These are phyloP conservation scores for Penicillium sp. DNA, from an alignment of 2,329 filamentous ascomycete species.

Conservation along the genomic window DNA sequence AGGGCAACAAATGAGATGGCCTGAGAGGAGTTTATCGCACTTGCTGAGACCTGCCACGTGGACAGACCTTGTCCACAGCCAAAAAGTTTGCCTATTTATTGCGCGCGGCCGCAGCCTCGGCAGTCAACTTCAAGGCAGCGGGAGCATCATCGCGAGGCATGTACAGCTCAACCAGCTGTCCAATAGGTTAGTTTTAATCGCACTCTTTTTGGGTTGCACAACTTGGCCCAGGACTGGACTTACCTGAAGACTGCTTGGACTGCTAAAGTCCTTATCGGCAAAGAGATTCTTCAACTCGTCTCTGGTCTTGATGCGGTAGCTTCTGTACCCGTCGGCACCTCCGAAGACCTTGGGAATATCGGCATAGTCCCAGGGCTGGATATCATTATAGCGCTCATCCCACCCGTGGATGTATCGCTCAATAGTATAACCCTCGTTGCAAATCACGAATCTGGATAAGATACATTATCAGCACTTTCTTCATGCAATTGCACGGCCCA, in stretches of 20 bases:
- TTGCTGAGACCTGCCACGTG: not conserved
- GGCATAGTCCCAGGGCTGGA: constrained; percentile 73
- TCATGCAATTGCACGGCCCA: not conserved
- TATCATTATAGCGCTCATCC: constrained; percentile 79
- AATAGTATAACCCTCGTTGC: constrained; percentile 88
- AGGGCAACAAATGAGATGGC: not conserved
- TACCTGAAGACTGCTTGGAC: constrained; percentile 53
- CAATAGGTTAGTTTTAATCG: constrained; percentile 29
- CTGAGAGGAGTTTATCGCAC: not conserved
- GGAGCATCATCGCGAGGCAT: constrained; percentile 82
- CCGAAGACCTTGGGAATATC: constrained; percentile 71
- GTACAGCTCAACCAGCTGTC: constrained; percentile 79
- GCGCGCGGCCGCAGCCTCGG: constrained; percentile 69
- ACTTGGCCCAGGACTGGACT: constrained; percentile 14
- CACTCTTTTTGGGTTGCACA: not conserved
- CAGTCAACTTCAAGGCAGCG: constrained; percentile 68
- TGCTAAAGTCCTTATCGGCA: constrained; percentile 63
- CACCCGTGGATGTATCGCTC: constrained; percentile 86
- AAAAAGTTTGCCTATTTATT: constrained; percentile 50
- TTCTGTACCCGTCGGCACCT: constrained; percentile 61
- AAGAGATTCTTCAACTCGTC: constrained; percentile 69
- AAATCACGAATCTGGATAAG: constrained; percentile 67
- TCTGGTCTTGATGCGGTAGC: constrained; percentile 70
- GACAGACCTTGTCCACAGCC: not conserved
- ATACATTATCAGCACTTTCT: not conserved